Base-by-base conservation (phyloP, 2,329 filamentous ascomycete genomes). In the Fusarium mexicanum region DNA sequence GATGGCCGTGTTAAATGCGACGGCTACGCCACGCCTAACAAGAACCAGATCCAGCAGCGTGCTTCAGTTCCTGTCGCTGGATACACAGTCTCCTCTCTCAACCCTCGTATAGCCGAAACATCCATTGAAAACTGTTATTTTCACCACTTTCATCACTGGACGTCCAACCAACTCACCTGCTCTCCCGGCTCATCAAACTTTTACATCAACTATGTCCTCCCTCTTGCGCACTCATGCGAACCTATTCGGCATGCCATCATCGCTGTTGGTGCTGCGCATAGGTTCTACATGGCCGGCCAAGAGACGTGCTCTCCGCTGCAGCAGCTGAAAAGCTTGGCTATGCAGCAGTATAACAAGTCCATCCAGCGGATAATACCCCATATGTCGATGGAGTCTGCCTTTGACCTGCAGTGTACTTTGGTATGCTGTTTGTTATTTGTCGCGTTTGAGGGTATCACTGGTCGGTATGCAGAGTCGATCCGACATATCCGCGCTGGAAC, bases 381-480 rank as follows among this genome's bases (percentile, higher is more conserved):
- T 26, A 76, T 77, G 70, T 69, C 57, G 1, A 48, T 71, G 5
- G 33, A 69, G 4, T 63, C 71, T 2, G 26, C 65, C 2, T 66
- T 67, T 8, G 66, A 76, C 4, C 44, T 75, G 9, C 75, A 76
- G 29, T 70, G 69, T 22, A 75, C 75, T 2, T 10, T 76, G 1
- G 65, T 78, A 2, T 76, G 75, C 29, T 78, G 77, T 35, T 44
- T 78, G 1, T 26, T 78, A 3, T 78, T 78, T 12, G 62, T 78
- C 6, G 76, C 76, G 1, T 73, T 77, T 13, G 77, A 78, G 50
- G 54, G 73, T 5, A 68, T 78, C 26, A 70, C 66, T 3, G 77
- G 76, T 16, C 65, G 74, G 7, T 78, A 78, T 41, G 57, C 68
- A 0, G 76, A 78, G 37, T 71, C 72, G 0, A 50, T 78, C 22